phyloP scores from a whole-genome alignment of 352 stramenopile genomes.

The Globisporangium abappressorium region DNA sequence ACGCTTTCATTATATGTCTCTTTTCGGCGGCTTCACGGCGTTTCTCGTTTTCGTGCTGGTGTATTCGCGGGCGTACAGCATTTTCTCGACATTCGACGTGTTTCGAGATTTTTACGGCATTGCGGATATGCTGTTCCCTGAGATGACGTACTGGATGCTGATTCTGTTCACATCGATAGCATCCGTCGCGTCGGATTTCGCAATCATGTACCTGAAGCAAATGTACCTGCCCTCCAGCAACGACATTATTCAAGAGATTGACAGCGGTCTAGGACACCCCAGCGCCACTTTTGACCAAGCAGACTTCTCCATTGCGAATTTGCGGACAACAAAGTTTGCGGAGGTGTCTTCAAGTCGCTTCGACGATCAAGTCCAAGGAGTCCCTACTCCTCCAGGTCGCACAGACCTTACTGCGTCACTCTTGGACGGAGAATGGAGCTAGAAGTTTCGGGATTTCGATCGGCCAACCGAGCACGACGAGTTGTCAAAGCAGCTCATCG shows the following conservation, averaged over 20 bases:
- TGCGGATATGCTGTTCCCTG: conserved; percentile 48
- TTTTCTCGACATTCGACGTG: conserved; percentile 65
- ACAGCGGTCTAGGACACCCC: conserved; percentile 52
- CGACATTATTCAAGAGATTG: conserved; percentile 85
- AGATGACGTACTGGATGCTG: conserved; percentile 58
- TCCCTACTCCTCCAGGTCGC: conserved; percentile 24
- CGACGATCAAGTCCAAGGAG: conserved; percentile 27
- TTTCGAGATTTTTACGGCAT: conserved; percentile 78
- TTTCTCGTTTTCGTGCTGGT: conserved; percentile 70
- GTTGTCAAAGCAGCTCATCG: conserved; percentile 69
- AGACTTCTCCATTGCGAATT: conserved; percentile 22
- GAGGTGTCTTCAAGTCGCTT: conserved; percentile 28
- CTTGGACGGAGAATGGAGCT: conserved; percentile 72
- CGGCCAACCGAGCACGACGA: conserved; percentile 74
- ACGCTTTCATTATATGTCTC: conserved; percentile 60
- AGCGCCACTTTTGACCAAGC: conserved; percentile 7
- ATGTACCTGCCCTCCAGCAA: conserved; percentile 85
- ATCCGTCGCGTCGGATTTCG: conserved; percentile 59
- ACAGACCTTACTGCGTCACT: conserved; percentile 45
- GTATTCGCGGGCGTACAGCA: conserved; percentile 65
- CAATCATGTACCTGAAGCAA: conserved; percentile 71
- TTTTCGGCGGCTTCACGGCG: conserved; percentile 54
- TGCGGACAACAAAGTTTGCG: conserved; percentile 13
- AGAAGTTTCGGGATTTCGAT: conserved; percentile 81
- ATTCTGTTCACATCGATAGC: conserved; percentile 63